These are phyloP conservation scores for Tricholoma terreum DNA, from an alignment of 768 basidiomycete genomes.

Conservation along the genomic window DNA sequence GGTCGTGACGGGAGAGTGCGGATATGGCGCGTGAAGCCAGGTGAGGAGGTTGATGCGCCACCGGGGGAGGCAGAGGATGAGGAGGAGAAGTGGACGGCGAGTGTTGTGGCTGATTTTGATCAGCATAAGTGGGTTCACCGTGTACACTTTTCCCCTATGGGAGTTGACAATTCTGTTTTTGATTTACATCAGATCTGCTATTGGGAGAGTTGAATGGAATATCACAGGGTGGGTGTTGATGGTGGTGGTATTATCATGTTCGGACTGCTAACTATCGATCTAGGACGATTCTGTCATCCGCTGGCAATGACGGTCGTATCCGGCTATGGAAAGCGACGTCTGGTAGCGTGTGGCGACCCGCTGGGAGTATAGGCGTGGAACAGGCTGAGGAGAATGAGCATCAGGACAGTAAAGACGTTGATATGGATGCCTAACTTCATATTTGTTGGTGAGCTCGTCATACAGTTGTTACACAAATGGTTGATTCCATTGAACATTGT, in stretches of 20 bases:
- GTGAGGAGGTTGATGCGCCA: slow-evolving; percentile 39
- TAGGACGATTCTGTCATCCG: slow-evolving; percentile 79
- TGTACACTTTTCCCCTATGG: neutral
- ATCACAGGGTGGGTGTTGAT: slow-evolving; percentile 63
- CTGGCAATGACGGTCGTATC: slow-evolving; percentile 80
- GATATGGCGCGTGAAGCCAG: slow-evolving; percentile 83
- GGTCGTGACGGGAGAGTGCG: slow-evolving; percentile 83
- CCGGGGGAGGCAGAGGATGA: slow-evolving; percentile 39
- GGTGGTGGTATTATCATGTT: neutral
- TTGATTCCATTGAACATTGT: neutral
- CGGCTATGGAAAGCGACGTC: slow-evolving; percentile 83
- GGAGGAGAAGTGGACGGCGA: slow-evolving; percentile 68
- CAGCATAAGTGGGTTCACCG: slow-evolving; percentile 62
- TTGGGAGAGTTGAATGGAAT: slow-evolving; percentile 93
- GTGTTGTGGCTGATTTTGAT: slow-evolving; percentile 81
- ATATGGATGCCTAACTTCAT: slow-evolving; percentile 35
- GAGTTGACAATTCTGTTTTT: slow-evolving; percentile 1
- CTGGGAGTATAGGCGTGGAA: slow-evolving; percentile 80
- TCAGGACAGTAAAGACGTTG: slow-evolving; percentile 35
- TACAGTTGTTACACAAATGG: neutral
- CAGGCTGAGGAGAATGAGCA: slow-evolving; percentile 48
- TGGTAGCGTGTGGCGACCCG: slow-evolving; percentile 81
- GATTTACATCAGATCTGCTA: slow-evolving; percentile 65
- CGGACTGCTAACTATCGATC: slow-evolving; percentile 2
- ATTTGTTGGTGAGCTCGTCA: neutral